phyloP scores from a whole-genome alignment of 805 yeast genomes.

The Myxozyma neotropica region DNA sequence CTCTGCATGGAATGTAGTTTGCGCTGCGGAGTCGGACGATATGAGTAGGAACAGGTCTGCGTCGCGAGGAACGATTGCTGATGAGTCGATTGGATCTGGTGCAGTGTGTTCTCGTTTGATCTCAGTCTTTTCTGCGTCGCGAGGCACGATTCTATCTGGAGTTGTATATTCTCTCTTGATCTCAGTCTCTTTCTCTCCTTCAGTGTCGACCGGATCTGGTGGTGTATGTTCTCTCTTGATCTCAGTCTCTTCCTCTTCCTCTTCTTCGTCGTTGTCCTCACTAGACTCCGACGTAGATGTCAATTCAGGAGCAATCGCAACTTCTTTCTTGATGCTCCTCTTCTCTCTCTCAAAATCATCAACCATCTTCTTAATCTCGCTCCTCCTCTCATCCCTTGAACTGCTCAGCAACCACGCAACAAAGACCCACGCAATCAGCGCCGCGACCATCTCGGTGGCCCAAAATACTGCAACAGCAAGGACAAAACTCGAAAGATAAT shows the following conservation, averaged over 20 bases:
- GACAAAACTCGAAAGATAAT: constrained; percentile 34
- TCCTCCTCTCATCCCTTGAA: neutral
- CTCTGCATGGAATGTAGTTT: neutral
- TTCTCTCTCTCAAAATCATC: no score
- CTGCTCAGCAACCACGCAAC: neutral
- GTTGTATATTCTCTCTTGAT: no score
- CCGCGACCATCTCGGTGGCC: constrained; percentile 36
- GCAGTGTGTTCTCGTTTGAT: no score
- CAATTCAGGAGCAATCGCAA: no score
- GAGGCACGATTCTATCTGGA: no score
- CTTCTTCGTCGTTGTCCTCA: neutral
- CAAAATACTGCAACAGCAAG: constrained; percentile 39
- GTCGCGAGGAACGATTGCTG: constrained; percentile 4
- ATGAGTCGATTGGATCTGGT: constrained; percentile 2
- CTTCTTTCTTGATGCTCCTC: no score
- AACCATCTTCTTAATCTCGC: neutral
- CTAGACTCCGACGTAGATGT: no score
- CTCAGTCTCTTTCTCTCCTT: no score
- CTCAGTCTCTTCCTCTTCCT: neutral
- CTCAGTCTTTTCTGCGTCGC: no score
- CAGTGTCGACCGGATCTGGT: neutral
- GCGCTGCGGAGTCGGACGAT: neutral
- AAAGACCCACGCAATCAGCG: constrained; percentile 18
- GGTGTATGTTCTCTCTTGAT: no score
- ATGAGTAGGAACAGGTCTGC: neutral